These are phyloP conservation scores for Mortierella sp. DNA, from an alignment of 371 early-diverging fungal species.

Conservation along the genomic window DNA sequence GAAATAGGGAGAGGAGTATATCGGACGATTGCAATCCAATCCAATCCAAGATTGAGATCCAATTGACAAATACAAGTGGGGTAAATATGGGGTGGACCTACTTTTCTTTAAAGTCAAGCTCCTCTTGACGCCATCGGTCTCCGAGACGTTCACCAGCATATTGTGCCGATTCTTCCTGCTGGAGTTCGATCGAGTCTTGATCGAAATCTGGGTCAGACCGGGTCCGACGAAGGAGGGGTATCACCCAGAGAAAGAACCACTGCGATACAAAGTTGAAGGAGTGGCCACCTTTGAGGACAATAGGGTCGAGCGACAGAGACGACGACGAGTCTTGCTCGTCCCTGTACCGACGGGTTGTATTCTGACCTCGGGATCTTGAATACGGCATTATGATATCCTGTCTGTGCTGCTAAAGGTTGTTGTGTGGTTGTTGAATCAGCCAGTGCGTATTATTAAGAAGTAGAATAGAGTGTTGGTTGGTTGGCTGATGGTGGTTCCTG, in stretches of 20 bases:
- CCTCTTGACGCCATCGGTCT: constrained; percentile 63
- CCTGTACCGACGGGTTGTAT: constrained; percentile 18
- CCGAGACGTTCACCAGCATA: constrained; percentile 65
- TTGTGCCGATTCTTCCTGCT: constrained; percentile 63
- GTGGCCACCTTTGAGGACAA: constrained; percentile 52
- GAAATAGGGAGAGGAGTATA: not conserved
- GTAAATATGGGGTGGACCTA: constrained; percentile 20
- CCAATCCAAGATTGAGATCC: not conserved
- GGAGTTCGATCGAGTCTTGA: constrained; percentile 59
- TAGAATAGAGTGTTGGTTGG: not conserved
- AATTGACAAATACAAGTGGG: not conserved
- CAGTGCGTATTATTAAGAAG: not conserved
- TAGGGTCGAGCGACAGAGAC: constrained; percentile 20
- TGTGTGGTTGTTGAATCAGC: not conserved
- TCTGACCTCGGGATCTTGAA: constrained; percentile 40
- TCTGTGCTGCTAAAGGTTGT: not conserved
- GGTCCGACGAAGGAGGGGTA: constrained; percentile 60
- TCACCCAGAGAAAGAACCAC: constrained; percentile 71
- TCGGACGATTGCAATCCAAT: not conserved
- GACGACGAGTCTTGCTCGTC: constrained; percentile 28
- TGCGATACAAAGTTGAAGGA: constrained; percentile 62
- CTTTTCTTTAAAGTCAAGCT: constrained; percentile 48
- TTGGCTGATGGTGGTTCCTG: not conserved
- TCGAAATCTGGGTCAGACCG: constrained; percentile 58
- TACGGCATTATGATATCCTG: constrained; percentile 20